phyloP scores from a whole-genome alignment of 2,329 filamentous ascomycete genomes.

The Didymellaceae sp. region DNA sequence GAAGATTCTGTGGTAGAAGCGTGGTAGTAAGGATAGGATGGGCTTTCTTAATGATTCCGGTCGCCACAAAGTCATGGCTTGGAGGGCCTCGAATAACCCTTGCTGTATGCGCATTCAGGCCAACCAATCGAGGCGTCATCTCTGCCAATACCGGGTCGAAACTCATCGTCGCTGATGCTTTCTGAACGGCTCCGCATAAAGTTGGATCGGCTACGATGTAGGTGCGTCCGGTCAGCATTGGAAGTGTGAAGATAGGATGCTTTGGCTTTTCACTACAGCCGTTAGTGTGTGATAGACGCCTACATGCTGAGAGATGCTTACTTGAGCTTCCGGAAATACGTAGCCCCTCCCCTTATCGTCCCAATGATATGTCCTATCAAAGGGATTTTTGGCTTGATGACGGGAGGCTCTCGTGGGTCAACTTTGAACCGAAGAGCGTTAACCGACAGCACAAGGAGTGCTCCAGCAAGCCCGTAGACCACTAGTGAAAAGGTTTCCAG shows the following conservation, averaged over 20 bases:
- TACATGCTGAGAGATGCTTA: conserved; percentile 24
- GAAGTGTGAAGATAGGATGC: conserved; percentile 53
- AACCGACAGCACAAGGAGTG: conserved; percentile 9
- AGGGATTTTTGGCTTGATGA: conserved; percentile 51
- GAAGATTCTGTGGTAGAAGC: conserved; percentile 38
- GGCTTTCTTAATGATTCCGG: conserved; percentile 30
- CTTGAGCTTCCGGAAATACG: conserved; percentile 50
- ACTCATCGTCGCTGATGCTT: conserved; percentile 49
- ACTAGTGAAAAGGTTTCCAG: conserved; percentile 3
- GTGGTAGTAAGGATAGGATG: conserved; percentile 47
- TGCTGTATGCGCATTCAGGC: conserved; percentile 39
- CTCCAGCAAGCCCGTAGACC: conserved; percentile 12
- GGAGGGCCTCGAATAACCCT: conserved; percentile 35
- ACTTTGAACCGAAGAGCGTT: conserved; percentile 22
- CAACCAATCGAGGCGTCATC: conserved; percentile 50
- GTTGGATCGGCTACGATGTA: conserved; percentile 55
- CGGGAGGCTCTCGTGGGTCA: conserved; percentile 52
- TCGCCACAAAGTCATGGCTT: conserved; percentile 38
- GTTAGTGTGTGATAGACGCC: not conserved
- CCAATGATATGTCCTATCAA: conserved; percentile 57
- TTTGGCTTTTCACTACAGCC: conserved; percentile 22
- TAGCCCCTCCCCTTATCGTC: conserved; percentile 44
- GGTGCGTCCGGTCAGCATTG: conserved; percentile 53
- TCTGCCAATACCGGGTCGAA: conserved; percentile 54
- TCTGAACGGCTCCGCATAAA: conserved; percentile 50